Percentiles rank a stretch among this genome's conserved stretches.
Evolutionary conservation across 495 filamentous ascomycete species (phyloP).

Genomic region (Neurospora sp.): DNA sequence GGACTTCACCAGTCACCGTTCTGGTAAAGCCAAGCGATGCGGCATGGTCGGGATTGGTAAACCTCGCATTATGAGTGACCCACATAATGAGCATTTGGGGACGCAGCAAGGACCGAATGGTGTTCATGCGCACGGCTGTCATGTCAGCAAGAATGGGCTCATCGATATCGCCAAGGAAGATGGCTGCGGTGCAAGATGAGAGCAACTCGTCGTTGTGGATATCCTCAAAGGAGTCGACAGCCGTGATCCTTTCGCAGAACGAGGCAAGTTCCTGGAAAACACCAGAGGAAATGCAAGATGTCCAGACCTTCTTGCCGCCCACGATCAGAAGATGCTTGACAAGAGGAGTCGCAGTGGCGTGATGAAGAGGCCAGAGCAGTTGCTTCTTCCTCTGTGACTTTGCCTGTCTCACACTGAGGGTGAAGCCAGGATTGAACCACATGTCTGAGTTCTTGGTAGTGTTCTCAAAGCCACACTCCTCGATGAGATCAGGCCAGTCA

Average conservation of each 20-base stretch:
- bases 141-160: constrained; percentile 25
- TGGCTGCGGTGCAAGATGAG: constrained; percentile 13
- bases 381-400: constrained; percentile 10
- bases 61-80: constrained; percentile 21
- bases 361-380: constrained; percentile 4
- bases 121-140: constrained; percentile 21
- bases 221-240: constrained; percentile 4
- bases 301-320: constrained; percentile 13
- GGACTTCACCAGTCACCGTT: constrained; percentile 31
- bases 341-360: neutral
- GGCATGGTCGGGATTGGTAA: constrained; percentile 24
- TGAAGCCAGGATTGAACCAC: constrained; percentile 19
- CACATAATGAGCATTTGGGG: constrained; percentile 31
- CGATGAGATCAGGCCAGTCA: constrained; percentile 25
- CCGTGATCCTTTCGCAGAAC: constrained; percentile 12
- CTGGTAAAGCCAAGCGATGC: constrained; percentile 34
- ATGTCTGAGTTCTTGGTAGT: constrained; percentile 17
- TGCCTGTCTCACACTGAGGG: constrained; percentile 28
- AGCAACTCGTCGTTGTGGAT: neutral
- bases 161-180: constrained; percentile 30
- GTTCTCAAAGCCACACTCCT: constrained; percentile 23
- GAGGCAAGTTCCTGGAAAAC: constrained; percentile 11
- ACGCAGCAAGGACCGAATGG: constrained; percentile 22
- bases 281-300: constrained; percentile 5
- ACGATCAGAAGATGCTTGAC: constrained; percentile 24